Percentiles rank a stretch among this genome's conserved stretches.
phyloP scores from a whole-genome alignment of 305 asterid species.

The Ruellia speciosa region DNA sequence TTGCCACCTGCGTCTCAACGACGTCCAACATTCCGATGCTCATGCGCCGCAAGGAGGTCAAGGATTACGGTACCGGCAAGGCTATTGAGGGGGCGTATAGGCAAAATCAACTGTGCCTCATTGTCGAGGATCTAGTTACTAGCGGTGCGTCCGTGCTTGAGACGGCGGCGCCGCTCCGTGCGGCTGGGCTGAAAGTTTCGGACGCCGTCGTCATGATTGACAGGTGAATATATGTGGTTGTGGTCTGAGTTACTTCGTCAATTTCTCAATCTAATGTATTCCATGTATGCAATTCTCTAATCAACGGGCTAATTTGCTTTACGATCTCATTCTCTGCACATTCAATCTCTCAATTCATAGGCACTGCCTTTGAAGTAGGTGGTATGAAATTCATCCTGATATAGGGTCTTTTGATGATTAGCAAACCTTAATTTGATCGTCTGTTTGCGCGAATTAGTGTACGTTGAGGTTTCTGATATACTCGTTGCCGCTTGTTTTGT shows the following conservation, averaged over 20 bases:
- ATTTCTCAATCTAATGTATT: too few relatives aligned
- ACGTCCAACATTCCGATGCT: slow-evolving; percentile 64
- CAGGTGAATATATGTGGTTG: slow-evolving; percentile 31
- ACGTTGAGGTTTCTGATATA: background rate
- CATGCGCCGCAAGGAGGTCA: slow-evolving; percentile 94
- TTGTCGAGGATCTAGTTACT: slow-evolving; percentile 90
- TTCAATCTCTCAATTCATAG: too few relatives aligned
- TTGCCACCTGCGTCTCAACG: slow-evolving; percentile 83
- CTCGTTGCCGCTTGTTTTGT: slow-evolving; percentile 7
- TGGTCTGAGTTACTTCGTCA: too few relatives aligned
- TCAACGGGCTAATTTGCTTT: too few relatives aligned
- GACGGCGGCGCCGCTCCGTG: slow-evolving; percentile 83
- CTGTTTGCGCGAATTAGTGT: slow-evolving; percentile 2
- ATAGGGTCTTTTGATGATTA: too few relatives aligned
- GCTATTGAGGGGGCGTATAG: slow-evolving; percentile 78
- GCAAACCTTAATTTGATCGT: background rate
- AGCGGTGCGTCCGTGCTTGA: slow-evolving; percentile 92
- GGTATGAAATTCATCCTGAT: too few relatives aligned
- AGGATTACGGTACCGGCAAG: slow-evolving; percentile 83
- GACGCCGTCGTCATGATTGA: slow-evolving; percentile 89
- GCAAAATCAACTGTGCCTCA: slow-evolving; percentile 48
- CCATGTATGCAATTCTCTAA: too few relatives aligned
- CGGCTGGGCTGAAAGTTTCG: slow-evolving; percentile 68
- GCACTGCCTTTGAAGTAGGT: too few relatives aligned
- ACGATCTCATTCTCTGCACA: too few relatives aligned